These are phyloP conservation scores for Coemansia sp. DNA, from an alignment of 192 early-diverging fungal species.

Conservation along the genomic window DNA sequence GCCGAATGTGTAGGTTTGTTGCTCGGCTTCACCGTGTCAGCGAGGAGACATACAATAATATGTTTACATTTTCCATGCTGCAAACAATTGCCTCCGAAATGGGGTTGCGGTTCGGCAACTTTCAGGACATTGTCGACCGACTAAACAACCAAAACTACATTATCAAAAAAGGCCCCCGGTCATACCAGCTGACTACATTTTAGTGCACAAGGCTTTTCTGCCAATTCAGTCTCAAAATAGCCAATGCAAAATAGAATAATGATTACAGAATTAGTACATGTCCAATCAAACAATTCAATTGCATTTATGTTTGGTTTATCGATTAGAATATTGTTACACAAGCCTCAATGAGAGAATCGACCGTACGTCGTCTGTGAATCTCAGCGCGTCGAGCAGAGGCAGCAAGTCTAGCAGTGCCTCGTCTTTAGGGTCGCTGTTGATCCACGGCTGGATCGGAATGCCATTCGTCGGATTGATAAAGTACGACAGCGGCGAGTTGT, in stretches of 20 bases:
- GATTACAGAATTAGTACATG: too few relatives aligned
- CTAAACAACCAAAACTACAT: constrained; percentile 75
- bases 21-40: constrained; percentile 61
- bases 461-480: constrained; percentile 71
- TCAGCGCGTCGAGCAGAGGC: constrained; percentile 60
- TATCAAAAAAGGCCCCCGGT: constrained; percentile 65
- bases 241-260: too few relatives aligned
- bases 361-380: constrained; percentile 65
- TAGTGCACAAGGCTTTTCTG: background rate
- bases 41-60: constrained; percentile 61
- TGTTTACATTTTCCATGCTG: constrained; percentile 68
- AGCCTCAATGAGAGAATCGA: constrained; percentile 52
- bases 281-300: background rate
- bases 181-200: constrained; percentile 62
- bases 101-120: constrained; percentile 57
- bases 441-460: constrained; percentile 70
- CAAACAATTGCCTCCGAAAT: constrained; percentile 59
- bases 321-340: constrained; percentile 20
- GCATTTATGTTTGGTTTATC: background rate
- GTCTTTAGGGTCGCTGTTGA: constrained; percentile 66
- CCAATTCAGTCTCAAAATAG: too few relatives aligned
- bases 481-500: constrained; percentile 74
- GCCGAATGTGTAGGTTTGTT: constrained; percentile 45
- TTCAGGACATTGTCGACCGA: constrained; percentile 66
- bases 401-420: constrained; percentile 62